A percentile compares a stretch with the other conserved stretches of the same genome.
Conservation (phyloP, 805 yeast species). For the Kluyveromyces wickerhamii region DNA sequence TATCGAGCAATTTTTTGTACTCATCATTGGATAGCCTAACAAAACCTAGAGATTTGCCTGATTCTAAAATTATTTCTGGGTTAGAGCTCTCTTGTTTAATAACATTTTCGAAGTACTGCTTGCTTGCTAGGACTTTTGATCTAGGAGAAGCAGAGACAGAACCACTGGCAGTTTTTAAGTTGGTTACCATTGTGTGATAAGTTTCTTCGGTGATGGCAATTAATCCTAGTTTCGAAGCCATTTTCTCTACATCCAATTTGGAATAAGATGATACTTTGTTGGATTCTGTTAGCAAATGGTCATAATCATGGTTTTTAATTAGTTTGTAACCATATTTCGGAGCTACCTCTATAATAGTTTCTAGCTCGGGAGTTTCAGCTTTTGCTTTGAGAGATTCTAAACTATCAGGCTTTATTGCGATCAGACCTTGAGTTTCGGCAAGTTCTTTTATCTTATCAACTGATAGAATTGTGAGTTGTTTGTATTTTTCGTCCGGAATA, state of each 20-base stretch:
- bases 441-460: slow-evolving; percentile 15
- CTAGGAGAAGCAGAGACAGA: slow-evolving; percentile 8
- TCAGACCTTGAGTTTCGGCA: slow-evolving; percentile 19
- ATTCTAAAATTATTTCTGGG: slow-evolving; percentile 26
- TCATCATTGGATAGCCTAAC: slow-evolving; percentile 30
- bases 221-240: slow-evolving; percentile 25
- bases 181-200: slow-evolving; percentile 7
- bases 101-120: slow-evolving; percentile 30
- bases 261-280: slow-evolving; percentile 16
- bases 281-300: slow-evolving; percentile 10
- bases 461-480: slow-evolving; percentile 14
- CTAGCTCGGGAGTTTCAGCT: slow-evolving; percentile 19
- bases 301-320: slow-evolving; percentile 20
- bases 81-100: slow-evolving; percentile 21
- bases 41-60: slow-evolving; percentile 29
- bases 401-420: slow-evolving; percentile 26
- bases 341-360: slow-evolving; percentile 14
- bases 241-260: slow-evolving; percentile 23
- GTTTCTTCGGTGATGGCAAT: slow-evolving; percentile 20
- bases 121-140: slow-evolving; percentile 29
- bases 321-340: slow-evolving; percentile 15
- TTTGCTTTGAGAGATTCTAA: slow-evolving; percentile 13
- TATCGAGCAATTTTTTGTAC: slow-evolving; percentile 25
- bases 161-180: slow-evolving; percentile 7
- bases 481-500: slow-evolving; percentile 20